Base-by-base conservation (phyloP, 345 rosid species). In the Limnanthes douglasii region DNA sequence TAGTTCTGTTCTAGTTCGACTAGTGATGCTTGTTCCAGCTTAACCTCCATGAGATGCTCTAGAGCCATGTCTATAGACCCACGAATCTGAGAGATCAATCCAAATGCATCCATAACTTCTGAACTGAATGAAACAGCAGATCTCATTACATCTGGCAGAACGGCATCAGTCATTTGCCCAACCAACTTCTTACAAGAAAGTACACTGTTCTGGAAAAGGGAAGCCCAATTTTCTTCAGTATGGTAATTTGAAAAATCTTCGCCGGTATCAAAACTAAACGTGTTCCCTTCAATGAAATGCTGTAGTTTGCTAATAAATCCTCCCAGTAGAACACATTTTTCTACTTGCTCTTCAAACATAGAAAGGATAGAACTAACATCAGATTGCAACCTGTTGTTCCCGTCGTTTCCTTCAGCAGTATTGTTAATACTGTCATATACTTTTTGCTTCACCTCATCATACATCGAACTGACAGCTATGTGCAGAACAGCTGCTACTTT, bases 31-130 rank as follows among this genome's bases (percentile, higher is more conserved):
- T 69, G 60, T 61, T 86, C 93, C 43, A 74, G 50, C 69, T 80
- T 83, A 41, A 80, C 69, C 45, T 77, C 78, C 43, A 86, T 31
- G 14, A 80, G 73, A 63, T 74, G 86, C 61, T 74, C 90, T 30
- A 77, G 41, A n/a, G 86, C 75, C 13, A 65, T 61, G 54, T 86
- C 93, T 54, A 72, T 59, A 45, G 96, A 65, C 20, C 80, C 78
- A 51, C 83, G 72, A 22, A 74, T 63, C 41, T 80, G 96, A 43
- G 96, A 73, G 45, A 74, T 62, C 15, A 69, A 64, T 48, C 85
- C 93, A 50, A 76, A 80, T 59, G 78, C 77, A 60, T 86, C 90
- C 83, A 70, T 68, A 45, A 73, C 66, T 51, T 72, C 93, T 46
- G 90, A 69, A 44, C 68, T 80, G 51, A 51, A 50, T 47, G 80